Base-by-base conservation (phyloP, 2,329 filamentous ascomycete species). In the Aspergillus sp. region DNA sequence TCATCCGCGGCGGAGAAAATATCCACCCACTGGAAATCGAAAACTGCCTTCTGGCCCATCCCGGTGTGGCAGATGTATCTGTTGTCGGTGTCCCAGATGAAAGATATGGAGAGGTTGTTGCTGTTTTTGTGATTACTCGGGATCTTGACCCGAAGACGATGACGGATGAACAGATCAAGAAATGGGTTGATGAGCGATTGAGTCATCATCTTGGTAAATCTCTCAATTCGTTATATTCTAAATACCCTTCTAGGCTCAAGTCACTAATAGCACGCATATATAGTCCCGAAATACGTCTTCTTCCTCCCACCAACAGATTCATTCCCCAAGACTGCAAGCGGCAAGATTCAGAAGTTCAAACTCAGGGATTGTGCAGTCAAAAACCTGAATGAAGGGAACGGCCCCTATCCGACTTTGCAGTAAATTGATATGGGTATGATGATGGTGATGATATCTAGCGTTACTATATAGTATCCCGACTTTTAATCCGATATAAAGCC, bases 261-360 rank as follows among this genome's bases (percentile, higher is more conserved):
- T 19, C 19, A 19, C 19, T 19, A 19, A 19, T 4, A 19, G 4
- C 19, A 19, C 19, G 19, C 19, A 19, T 19, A 19, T 19, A 10
- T 43, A 77, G 88, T 88, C 41, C 91, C 91, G 0, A 93, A 87
- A 67, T 81, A 91, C 61, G 78, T 97, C n/a, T 95, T 95, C 62
- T 95, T 87, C 78, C 75, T 87, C 7, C 37, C 45, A 4, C 54
- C 58, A 5, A 52, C 54, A 0, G 76, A 83, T 1, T 79, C 82
- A n/a, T 94, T 88, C 62, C 91, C 91, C 13, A 96, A 95, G 77
- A 98, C 93, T 31, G 87, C 90, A 5, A 95, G 89, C 64, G 91
- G 91, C 26, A 98, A 98, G 79, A 90, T 97, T 44, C 89, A 95
- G 71, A 96, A 97, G 71, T 96, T 86, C 64, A 91, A 85, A 71